Percentiles rank a stretch among this genome's conserved stretches.
Evolutionary conservation across 257 asterid genomes (phyloP).

Genomic region (Ligustrum vulgare): DNA sequence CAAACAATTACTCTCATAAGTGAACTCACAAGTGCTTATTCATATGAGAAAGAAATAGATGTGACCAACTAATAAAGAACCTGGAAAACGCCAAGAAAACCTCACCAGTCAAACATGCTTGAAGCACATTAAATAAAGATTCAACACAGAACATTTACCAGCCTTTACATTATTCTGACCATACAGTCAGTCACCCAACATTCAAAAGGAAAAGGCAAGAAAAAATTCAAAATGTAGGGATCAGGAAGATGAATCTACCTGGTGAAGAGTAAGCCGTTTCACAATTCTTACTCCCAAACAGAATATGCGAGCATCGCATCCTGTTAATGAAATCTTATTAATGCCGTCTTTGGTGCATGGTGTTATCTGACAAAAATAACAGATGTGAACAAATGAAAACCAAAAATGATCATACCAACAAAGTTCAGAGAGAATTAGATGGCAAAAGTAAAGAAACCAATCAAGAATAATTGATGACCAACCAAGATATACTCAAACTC

Average conservation of each 20-base stretch:
- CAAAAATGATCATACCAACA: not conserved
- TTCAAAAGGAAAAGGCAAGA: not conserved
- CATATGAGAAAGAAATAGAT: not conserved
- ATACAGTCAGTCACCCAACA: constrained; percentile 3
- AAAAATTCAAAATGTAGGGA: constrained; percentile 14
- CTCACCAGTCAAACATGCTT: not conserved
- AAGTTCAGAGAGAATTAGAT: not conserved
- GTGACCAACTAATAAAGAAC: not conserved
- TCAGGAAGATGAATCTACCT: constrained; percentile 47
- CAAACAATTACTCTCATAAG: not conserved
- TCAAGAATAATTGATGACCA: not conserved
- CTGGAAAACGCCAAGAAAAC: not conserved
- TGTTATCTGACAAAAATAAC: constrained; percentile 68
- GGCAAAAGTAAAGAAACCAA: not conserved
- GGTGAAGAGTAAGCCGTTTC: constrained; percentile 79
- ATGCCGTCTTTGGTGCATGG: constrained; percentile 89
- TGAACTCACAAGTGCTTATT: not conserved
- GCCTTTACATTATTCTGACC: constrained; percentile 12
- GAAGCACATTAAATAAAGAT: not conserved
- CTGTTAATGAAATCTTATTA: constrained; percentile 78
- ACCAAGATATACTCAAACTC: not conserved
- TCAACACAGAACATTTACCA: not conserved
- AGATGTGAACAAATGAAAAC: constrained; percentile 30
- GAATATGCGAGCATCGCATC: constrained; percentile 87
- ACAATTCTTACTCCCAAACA: constrained; percentile 94